These are phyloP conservation scores for Polygonum aviculare DNA, from an alignment of 148 eudicot species.

Conservation along the genomic window DNA sequence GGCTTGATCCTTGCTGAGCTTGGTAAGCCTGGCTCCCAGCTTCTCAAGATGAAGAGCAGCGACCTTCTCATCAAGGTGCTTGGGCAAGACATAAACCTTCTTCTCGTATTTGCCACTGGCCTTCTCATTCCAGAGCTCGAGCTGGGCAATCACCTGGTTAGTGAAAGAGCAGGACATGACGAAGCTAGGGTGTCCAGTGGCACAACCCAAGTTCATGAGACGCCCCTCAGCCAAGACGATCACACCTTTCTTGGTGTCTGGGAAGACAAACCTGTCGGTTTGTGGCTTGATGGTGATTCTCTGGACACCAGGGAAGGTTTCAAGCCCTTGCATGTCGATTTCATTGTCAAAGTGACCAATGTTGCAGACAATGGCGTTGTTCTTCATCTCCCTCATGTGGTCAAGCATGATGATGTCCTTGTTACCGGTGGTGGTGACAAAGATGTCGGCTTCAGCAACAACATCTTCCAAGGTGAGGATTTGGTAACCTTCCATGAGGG, in stretches of 20 bases:
- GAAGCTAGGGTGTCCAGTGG: conserved; percentile 97
- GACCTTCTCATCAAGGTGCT: conserved; percentile 98
- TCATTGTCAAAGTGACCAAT: conserved; percentile 98
- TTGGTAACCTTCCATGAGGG: conserved; percentile 85
- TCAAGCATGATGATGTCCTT: conserved; percentile 97
- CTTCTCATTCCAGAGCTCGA: conserved; percentile 94
- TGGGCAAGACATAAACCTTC: conserved; percentile 92
- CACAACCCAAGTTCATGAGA: conserved; percentile 98
- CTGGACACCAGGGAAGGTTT: conserved; percentile 82
- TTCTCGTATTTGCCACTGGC: conserved; percentile 70
- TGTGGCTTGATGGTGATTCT: conserved; percentile 96
- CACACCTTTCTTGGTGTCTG: conserved; percentile 66
- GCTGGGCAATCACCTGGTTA: conserved; percentile 95
- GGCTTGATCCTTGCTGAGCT: conserved; percentile 79
- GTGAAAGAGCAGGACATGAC: conserved; percentile 99
- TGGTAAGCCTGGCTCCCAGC: conserved; percentile 91
- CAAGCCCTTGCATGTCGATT: conserved; percentile 85
- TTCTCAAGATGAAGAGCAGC: conserved; percentile 88
- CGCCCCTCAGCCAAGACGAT: conserved; percentile 92
- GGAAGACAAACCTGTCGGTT: conserved; percentile 87
- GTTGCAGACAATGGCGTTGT: conserved; percentile 99
- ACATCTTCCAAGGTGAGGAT: conserved; percentile 71
- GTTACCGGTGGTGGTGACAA: conserved; percentile 96
- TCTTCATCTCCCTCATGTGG: conserved; percentile 97
- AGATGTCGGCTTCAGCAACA: conserved; percentile 73